A percentile compares a stretch with the other conserved stretches of the same genome.
These are phyloP conservation scores for Lablab purpureus DNA, from an alignment of 306 rosid species.

Conservation along the genomic window DNA sequence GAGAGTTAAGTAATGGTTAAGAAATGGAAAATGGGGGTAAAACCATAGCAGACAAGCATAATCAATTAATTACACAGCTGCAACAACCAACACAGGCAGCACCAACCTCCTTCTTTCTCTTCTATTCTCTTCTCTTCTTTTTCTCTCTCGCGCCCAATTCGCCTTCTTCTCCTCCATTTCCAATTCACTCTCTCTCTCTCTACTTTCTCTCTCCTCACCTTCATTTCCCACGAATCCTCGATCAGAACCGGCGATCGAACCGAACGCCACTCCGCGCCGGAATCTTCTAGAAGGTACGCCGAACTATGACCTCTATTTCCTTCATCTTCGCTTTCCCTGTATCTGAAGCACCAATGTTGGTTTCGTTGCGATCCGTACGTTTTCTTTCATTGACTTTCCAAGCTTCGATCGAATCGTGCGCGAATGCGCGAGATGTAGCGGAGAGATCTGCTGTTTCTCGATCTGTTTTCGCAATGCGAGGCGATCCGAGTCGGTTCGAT, in stretches of 20 bases:
- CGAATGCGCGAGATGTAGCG: conserved; percentile 23
- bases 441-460: conserved; percentile 41
- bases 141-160: conserved; percentile 64
- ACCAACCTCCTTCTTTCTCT: conserved; percentile 18
- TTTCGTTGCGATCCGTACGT: conserved; percentile 42
- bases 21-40: conserved; percentile 33
- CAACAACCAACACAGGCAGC: conserved; percentile 27
- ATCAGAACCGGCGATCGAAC: conserved; percentile 38
- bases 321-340: background rate
- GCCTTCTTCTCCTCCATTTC: conserved; percentile 43
- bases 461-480: conserved; percentile 29
- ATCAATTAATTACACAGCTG: conserved; percentile 16
- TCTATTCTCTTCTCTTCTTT: conserved; percentile 28
- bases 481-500: conserved; percentile 27
- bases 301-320: conserved; percentile 5
- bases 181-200: conserved; percentile 29
- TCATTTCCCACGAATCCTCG: conserved; percentile 40
- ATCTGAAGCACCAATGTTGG: conserved; percentile 27
- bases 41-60: conserved; percentile 13
- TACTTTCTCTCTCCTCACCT: conserved; percentile 33
- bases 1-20: conserved; percentile 2
- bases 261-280: conserved; percentile 33
- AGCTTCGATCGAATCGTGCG: conserved; percentile 36
- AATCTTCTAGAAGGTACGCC: conserved; percentile 41
- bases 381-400: background rate